phyloP scores from a whole-genome alignment of 2,329 filamentous ascomycete genomes.

The Eutypa lata region DNA sequence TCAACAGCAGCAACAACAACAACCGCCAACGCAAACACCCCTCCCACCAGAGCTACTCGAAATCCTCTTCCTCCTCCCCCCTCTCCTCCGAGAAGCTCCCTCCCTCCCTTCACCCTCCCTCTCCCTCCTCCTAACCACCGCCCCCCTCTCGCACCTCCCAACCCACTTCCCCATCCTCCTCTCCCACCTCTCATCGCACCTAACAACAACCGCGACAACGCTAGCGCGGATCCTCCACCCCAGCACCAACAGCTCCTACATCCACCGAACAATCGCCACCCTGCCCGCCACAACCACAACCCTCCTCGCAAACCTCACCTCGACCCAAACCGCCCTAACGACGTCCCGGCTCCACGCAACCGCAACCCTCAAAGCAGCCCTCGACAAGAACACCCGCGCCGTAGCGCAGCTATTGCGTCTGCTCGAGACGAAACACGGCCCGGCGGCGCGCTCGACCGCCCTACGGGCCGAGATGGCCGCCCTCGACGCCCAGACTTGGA shows the following conservation, averaged over 20 bases:
- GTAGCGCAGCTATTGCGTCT: constrained; percentile 32
- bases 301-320: constrained; percentile 32
- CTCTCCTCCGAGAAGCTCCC: constrained; percentile 39
- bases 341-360: constrained; percentile 29
- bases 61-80: constrained; percentile 52
- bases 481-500: constrained; percentile 40
- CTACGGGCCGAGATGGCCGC: constrained; percentile 45
- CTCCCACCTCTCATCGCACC: constrained; percentile 44
- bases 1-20: constrained; percentile 10
- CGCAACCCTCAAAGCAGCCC: neutral
- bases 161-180: constrained; percentile 46
- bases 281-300: constrained; percentile 39
- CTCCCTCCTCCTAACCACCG: constrained; percentile 44
- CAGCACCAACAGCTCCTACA: constrained; percentile 50
- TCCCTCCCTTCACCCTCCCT: constrained; percentile 34
- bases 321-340: constrained; percentile 36
- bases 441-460: constrained; percentile 48
- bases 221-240: constrained; percentile 49
- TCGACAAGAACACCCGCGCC: neutral
- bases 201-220: constrained; percentile 46
- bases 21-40: constrained; percentile 16
- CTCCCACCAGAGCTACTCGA: constrained; percentile 47
- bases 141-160: constrained; percentile 47
- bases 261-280: constrained; percentile 55
- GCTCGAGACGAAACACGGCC: constrained; percentile 54